These are phyloP conservation scores for Diaporthe helianthi DNA, from an alignment of 2,329 filamentous ascomycete genomes.

Conservation along the genomic window DNA sequence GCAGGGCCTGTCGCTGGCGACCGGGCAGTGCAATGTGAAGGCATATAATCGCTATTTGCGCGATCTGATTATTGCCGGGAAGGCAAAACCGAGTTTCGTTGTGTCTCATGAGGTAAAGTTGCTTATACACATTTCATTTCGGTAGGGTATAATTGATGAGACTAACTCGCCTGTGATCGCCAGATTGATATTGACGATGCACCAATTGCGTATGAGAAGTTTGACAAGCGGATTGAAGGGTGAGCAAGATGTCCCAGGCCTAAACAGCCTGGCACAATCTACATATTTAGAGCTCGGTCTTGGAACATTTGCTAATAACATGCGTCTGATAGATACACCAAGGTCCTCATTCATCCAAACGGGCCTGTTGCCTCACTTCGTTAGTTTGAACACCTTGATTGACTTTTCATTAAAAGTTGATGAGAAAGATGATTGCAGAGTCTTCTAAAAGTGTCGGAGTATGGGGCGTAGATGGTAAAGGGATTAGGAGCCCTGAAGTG, in stretches of 20 bases:
- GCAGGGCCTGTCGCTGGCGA: constrained; percentile 64
- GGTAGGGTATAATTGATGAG: not conserved
- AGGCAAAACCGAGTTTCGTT: constrained; percentile 71
- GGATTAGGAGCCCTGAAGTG: not conserved
- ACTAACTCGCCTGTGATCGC: not conserved
- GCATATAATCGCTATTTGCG: constrained; percentile 71
- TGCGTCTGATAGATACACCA: constrained; percentile 53
- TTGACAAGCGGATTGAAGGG: constrained; percentile 70
- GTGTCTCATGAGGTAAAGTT: constrained; percentile 61
- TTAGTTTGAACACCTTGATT: not conserved
- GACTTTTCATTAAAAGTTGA: not conserved
- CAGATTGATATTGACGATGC: constrained; percentile 66
- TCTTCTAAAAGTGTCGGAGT: not conserved
- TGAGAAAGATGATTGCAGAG: not conserved
- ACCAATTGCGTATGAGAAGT: constrained; percentile 67
- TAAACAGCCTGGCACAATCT: rapidly evolving
- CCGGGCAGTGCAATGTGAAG: constrained; percentile 73
- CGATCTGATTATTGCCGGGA: constrained; percentile 69
- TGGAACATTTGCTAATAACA: not conserved
- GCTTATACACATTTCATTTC: not conserved
- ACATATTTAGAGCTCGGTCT: not conserved
- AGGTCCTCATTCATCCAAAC: constrained; percentile 72
- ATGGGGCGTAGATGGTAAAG: constrained; percentile 5
- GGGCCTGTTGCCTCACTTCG: constrained; percentile 43
- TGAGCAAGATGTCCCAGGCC: constrained; percentile 42